These are phyloP conservation scores for Tolypocladium paradoxum DNA, from an alignment of 2,329 filamentous ascomycete genomes.

Conservation along the genomic window DNA sequence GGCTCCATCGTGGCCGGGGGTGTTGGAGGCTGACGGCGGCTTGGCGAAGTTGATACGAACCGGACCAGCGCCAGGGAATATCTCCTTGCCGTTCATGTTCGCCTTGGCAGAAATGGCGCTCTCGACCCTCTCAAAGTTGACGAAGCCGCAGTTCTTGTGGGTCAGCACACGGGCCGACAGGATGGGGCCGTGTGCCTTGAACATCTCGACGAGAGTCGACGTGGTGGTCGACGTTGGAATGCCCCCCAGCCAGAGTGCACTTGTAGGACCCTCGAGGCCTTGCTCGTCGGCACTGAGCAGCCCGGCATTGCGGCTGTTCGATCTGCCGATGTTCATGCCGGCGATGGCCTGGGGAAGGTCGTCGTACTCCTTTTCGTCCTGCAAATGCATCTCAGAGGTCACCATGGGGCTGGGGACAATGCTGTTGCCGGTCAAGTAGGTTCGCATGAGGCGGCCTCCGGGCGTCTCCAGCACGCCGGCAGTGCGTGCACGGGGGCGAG, in stretches of 20 bases:
- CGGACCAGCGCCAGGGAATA: constrained; percentile 91
- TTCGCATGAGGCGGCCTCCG: constrained; percentile 52
- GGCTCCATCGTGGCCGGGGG: constrained; percentile 77
- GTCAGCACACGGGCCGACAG: constrained; percentile 87
- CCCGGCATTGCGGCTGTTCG: constrained; percentile 55
- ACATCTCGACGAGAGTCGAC: constrained; percentile 89
- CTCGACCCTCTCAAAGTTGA: constrained; percentile 89
- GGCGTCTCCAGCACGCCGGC: constrained; percentile 83
- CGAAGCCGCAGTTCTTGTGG: constrained; percentile 98
- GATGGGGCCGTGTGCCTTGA: constrained; percentile 85
- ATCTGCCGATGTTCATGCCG: constrained; percentile 60
- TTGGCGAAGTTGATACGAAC: constrained; percentile 97
- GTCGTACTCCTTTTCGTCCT: constrained; percentile 69
- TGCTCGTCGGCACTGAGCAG: constrained; percentile 66
- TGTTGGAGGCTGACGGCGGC: constrained; percentile 80
- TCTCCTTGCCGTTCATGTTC: constrained; percentile 89
- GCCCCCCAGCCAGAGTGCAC: constrained; percentile 92
- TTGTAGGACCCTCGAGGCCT: constrained; percentile 78
- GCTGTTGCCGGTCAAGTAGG: constrained; percentile 63
- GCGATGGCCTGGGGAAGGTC: constrained; percentile 75
- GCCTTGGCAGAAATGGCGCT: constrained; percentile 84
- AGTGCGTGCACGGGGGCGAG: constrained; percentile 78
- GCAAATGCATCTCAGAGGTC: constrained; percentile 61
- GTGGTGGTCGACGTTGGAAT: constrained; percentile 96
- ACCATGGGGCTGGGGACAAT: constrained; percentile 64